A percentile compares a stretch with the other conserved stretches of the same genome.
phyloP scores from a whole-genome alignment of 805 yeast genomes.

The Nakazawaea anatomiae region DNA sequence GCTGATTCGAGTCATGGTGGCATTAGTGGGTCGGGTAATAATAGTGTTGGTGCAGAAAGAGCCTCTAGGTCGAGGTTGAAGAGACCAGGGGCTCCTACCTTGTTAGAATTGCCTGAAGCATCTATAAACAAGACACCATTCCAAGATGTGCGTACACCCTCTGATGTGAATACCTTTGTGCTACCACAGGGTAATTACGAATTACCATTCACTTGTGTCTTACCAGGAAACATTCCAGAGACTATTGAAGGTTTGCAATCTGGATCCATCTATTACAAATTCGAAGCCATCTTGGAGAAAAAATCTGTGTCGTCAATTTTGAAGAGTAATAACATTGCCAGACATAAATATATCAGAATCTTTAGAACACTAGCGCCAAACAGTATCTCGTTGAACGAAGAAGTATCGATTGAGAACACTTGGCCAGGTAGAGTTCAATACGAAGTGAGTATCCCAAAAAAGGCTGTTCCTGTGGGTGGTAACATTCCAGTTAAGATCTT shows the following conservation, averaged over 20 bases:
- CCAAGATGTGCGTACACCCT: conserved; percentile 17
- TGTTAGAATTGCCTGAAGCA: conserved; percentile 9
- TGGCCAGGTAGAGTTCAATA: conserved; percentile 53
- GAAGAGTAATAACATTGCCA: conserved; percentile 13
- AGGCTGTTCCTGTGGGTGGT: conserved; percentile 43
- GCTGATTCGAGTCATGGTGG: conserved; percentile 1
- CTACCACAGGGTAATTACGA: conserved; percentile 48
- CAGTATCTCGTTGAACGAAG: conserved; percentile 32
- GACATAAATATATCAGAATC: conserved; percentile 35
- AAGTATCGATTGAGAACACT: conserved; percentile 39
- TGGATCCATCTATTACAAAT: conserved; percentile 36
- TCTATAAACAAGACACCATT: conserved; percentile 24
- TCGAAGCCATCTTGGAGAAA: conserved; percentile 34
- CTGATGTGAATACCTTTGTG: conserved; percentile 28
- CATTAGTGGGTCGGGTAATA: not conserved
- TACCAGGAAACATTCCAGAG: conserved; percentile 44
- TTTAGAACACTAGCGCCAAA: conserved; percentile 36
- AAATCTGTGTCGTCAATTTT: conserved; percentile 20
- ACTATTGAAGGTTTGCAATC: conserved; percentile 43
- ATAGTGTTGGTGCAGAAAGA: not conserved
- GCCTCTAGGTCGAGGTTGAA: conserved; percentile 4
- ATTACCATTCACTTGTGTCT: conserved; percentile 36
- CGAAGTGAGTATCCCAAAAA: conserved; percentile 34
- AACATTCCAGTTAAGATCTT: conserved; percentile 33
- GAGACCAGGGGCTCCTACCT: conserved; percentile 11